phyloP scores from a whole-genome alignment of 2,329 filamentous ascomycete species.

The Colletotrichum limetticola region DNA sequence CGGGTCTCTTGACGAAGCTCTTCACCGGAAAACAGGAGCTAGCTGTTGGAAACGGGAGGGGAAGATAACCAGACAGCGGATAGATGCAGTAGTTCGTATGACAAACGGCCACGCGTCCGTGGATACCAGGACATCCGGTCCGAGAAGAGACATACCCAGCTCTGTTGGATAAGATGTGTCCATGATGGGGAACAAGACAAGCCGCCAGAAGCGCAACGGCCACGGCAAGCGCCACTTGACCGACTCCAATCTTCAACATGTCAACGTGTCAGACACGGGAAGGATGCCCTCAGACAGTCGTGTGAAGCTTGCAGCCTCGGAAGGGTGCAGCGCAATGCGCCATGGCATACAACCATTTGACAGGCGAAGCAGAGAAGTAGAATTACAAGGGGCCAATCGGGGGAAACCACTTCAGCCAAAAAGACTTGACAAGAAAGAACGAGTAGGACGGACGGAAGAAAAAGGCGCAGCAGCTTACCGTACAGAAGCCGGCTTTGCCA shows the following conservation, averaged over 20 bases:
- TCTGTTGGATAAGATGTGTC: not conserved
- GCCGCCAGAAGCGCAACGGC: not conserved
- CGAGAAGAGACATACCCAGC: slow-evolving; percentile 3
- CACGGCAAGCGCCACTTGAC: slow-evolving; percentile 20
- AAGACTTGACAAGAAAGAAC: not conserved
- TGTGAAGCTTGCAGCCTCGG: not conserved
- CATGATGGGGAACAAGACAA: not conserved
- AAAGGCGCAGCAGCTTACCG: slow-evolving; percentile 21
- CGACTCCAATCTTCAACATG: not conserved
- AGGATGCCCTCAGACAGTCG: not conserved
- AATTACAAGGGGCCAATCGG: slow-evolving; percentile 18
- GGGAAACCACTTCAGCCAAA: not conserved
- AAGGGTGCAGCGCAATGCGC: not conserved
- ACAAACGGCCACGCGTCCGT: not conserved
- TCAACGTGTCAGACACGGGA: not conserved
- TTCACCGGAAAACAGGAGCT: not conserved
- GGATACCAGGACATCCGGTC: not conserved
- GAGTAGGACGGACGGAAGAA: not conserved
- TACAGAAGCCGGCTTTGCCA: slow-evolving; percentile 1
- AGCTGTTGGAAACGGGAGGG: not conserved
- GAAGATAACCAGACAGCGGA: not conserved
- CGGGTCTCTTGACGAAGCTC: not conserved
- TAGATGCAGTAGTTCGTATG: not conserved
- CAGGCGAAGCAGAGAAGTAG: not conserved
- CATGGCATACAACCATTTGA: not conserved